Base-by-base conservation (phyloP, 805 yeast species). In the Starmerella davenportii region DNA sequence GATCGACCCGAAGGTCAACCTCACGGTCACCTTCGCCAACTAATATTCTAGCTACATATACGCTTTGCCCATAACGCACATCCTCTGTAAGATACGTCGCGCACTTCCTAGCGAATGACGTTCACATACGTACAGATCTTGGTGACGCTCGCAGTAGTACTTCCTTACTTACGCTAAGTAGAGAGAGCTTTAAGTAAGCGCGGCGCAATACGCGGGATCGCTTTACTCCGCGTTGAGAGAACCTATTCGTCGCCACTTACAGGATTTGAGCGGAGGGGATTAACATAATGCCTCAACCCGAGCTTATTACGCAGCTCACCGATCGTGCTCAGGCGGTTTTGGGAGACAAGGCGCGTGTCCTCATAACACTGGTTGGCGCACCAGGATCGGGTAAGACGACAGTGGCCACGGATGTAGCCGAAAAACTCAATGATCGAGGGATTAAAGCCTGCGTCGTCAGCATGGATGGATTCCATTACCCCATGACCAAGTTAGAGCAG, bases 1-100 rank as follows among this genome's bases (percentile, higher is more conserved):
- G 71, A 78, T 87, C 65, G 94, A 84, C 74, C 94, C 96, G 60
- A 96, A 95, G 79, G 95, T 87, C 62, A 93, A 85, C 74, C 90
- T 87, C 45, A 58, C 54, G 41, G 49, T 59, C 48, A 56, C 62
- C 38, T 53, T 59, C 47, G 63, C 63, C 41, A 50, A 55, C 43
- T 53, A 56, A 54, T 38, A n/a, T n/a, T n/a, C n/a, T n/a, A n/a
- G n/a, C n/a, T n/a, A 11, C 14, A 15, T 15, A 14, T 28, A n/a
- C n/a, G n/a, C n/a, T n/a, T n/a, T n/a, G n/a, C n/a, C n/a, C n/a
- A n/a, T n/a, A n/a, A n/a, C n/a, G n/a, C n/a, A n/a, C n/a, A n/a
- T n/a, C n/a, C n/a, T n/a, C n/a, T n/a, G n/a, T n/a, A n/a, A n/a
- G n/a, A n/a, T n/a, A n/a, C n/a, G n/a, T n/a, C n/a, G n/a, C n/a